These are phyloP conservation scores for Vitis riparia DNA, from an alignment of 164 flowering plant genomes.

Conservation along the genomic window DNA sequence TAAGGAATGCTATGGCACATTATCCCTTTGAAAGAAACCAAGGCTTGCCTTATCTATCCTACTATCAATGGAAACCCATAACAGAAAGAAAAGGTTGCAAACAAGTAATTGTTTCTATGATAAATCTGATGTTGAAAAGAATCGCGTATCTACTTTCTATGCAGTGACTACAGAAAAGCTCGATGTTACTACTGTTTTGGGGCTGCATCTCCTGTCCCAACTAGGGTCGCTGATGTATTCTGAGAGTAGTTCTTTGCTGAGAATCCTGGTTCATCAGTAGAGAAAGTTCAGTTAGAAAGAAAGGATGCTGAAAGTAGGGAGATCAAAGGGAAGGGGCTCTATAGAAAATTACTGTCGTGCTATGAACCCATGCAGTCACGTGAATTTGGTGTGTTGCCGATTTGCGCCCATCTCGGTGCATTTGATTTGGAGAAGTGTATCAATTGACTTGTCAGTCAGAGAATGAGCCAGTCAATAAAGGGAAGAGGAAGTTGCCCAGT, in stretches of 20 bases:
- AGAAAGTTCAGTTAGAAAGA: conserved; percentile 43
- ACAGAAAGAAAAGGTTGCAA: conserved; percentile 54
- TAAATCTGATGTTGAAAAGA: conserved; percentile 30
- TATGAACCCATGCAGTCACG: too few species aligned
- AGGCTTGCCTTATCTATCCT: conserved; percentile 24
- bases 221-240: conserved; percentile 60
- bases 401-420: too few species aligned
- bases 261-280: conserved; percentile 52
- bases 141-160: conserved; percentile 19
- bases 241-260: conserved; percentile 75
- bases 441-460: too few species aligned
- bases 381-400: too few species aligned
- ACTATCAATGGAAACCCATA: conserved; percentile 29
- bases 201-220: conserved; percentile 19
- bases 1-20: conserved; percentile 88
- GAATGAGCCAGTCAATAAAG: too few species aligned
- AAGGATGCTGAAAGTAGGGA: conserved; percentile 35
- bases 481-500: too few species aligned
- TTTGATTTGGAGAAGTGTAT: too few species aligned
- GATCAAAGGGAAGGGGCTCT: conserved; percentile 20
- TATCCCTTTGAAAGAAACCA: conserved; percentile 53
- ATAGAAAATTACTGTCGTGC: too few species aligned
- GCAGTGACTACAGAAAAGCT: conserved; percentile 21
- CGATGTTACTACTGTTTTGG: conserved; percentile 19
- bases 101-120: conserved; percentile 28